A percentile compares a stretch with the other conserved stretches of the same genome.
These are phyloP conservation scores for Daldinia grandis DNA, from an alignment of 495 filamentous ascomycete genomes.

Conservation along the genomic window DNA sequence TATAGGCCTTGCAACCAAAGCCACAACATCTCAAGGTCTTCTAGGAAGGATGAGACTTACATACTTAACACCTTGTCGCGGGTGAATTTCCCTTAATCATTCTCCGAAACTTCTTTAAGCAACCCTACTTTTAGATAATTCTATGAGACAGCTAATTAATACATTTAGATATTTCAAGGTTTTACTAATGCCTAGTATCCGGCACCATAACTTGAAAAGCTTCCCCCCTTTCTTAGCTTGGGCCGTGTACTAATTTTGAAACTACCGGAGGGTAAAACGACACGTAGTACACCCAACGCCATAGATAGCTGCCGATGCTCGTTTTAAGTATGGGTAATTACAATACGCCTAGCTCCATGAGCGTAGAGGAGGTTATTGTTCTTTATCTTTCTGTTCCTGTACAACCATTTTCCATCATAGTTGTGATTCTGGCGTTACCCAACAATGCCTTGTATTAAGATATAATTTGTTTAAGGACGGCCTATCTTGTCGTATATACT, in stretches of 20 bases:
- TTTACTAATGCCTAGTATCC: not conserved
- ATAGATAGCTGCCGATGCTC: not conserved
- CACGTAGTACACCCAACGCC: not conserved
- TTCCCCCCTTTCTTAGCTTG: not conserved
- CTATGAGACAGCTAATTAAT: not conserved
- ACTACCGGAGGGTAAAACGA: not conserved
- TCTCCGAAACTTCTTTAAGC: not conserved
- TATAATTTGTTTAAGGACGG: not conserved
- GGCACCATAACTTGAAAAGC: not conserved
- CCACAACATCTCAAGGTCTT: conserved; percentile 25
- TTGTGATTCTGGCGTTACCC: not conserved
- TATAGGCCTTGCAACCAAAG: conserved; percentile 18
- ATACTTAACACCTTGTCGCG: not conserved
- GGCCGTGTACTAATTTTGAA: not conserved
- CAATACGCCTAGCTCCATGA: not conserved
- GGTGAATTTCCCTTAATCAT: not conserved
- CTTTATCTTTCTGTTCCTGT: not conserved
- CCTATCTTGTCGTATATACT: not conserved
- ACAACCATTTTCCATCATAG: not conserved
- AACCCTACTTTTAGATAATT: not conserved
- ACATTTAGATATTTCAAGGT: not conserved
- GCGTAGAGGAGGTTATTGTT: not conserved
- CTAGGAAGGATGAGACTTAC: conserved; percentile 14
- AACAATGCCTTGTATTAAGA: not conserved
- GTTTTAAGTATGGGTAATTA: not conserved